Base-by-base conservation (phyloP, 495 filamentous ascomycete genomes). In the Tirmania nivea region DNA sequence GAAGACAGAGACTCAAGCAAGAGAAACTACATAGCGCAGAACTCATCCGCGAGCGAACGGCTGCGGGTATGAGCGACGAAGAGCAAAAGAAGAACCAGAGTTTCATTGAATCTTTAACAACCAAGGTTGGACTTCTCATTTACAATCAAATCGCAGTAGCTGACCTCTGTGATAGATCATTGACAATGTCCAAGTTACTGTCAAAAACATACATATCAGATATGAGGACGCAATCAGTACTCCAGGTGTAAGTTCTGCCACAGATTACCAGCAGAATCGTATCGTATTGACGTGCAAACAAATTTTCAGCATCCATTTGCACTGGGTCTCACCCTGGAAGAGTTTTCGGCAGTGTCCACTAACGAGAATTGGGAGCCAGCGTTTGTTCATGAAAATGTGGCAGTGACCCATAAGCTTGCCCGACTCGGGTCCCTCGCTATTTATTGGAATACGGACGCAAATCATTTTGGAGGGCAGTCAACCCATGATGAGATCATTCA, bases 171-270 rank as follows among this genome's bases (percentile, higher is more conserved):
- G n/a, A 31, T 47, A 63, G 61, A 92, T 97, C 60, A 84, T 96
- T 57, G 89, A 97, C 70, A 97, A 97, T 63, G 74, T 97, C 35
- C 90, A 97, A 67, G 82, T 97, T 54, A 92, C 80, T 20, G 81
- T 97, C 65, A 96, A 93, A 73, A 95, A 95, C 63, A 92, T 97
- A 51, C 90, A 97, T 65, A 75, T 97, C 50, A 82, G 90, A 56
- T 97, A 96, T 66, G 90, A 97, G 66, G 90, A 97, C 65, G 84
- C 87, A n/a, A 83, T 96, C 57, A 86, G 88, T 39, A 85, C 89
- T 9, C 86, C 86, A 2, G 86, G 87, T 11, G 60, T 62, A 49
- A 59, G 56, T 59, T 11, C 20, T 31, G 17, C 21, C 17, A 14
- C 11, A 34, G 14, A 50, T n/a, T 10, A 8, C 16, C 11, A 31